A percentile compares a stretch with the other conserved stretches of the same genome.
Conservation (phyloP, 352 stramenopile species). For the Saprolegnia diclina region DNA sequence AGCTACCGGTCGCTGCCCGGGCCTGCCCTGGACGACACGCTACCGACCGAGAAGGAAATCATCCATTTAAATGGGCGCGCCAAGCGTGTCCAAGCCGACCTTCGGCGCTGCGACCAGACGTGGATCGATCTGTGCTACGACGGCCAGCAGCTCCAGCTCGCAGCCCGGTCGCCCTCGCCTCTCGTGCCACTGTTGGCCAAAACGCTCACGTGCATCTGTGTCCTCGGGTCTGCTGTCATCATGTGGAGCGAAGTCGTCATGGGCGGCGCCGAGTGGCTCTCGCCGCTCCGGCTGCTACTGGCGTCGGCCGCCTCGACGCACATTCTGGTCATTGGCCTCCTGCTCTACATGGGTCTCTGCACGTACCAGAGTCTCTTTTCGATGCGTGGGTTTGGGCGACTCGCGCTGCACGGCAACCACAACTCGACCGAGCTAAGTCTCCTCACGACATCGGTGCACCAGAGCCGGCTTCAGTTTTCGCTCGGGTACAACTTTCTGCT, state of each 20-base stretch:
- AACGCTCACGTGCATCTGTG: constrained; percentile 35
- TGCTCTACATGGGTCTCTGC: constrained; percentile 55
- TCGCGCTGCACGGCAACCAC: constrained; percentile 41
- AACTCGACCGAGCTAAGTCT: constrained; percentile 57
- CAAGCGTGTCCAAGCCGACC: constrained; percentile 36
- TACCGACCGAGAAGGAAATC: constrained; percentile 41
- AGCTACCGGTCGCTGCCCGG: neutral
- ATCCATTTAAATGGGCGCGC: constrained; percentile 49
- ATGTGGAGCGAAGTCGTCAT: constrained; percentile 65
- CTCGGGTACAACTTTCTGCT: constrained; percentile 64
- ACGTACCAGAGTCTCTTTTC: constrained; percentile 56
- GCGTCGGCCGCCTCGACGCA: constrained; percentile 22
- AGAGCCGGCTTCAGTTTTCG: constrained; percentile 65
- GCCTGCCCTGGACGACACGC: constrained; percentile 1
- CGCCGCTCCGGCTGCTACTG: constrained; percentile 32
- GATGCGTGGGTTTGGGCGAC: constrained; percentile 47
- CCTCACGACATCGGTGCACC: constrained; percentile 53
- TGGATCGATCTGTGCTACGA: constrained; percentile 56
- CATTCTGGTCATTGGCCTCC: constrained; percentile 32
- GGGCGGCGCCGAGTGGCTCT: constrained; percentile 31
- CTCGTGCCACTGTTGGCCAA: constrained; percentile 15
- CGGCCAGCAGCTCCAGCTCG: constrained; percentile 33
- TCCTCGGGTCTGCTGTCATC: constrained; percentile 45
- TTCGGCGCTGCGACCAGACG: constrained; percentile 47
- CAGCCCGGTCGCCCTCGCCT: neutral